Evolutionary conservation across 192 early-diverging fungal species (phyloP), one percentile per base, ranked within the genome.

Genomic region (Linnemannia zychae): DNA sequence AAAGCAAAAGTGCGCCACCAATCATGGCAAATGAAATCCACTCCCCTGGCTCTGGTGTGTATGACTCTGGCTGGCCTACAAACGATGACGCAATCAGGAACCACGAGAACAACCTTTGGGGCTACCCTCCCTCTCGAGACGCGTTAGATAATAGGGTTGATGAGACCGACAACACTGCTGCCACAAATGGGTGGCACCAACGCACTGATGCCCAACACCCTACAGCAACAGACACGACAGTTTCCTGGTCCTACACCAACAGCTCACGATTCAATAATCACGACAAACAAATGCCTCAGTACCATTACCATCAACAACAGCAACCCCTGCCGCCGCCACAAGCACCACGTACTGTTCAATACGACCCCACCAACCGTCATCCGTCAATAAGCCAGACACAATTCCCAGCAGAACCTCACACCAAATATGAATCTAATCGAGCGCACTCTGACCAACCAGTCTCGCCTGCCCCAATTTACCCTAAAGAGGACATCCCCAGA

Each of bases 11-110:
- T 63, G 28, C 57, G 57, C 57, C 57, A 63, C 57, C 57, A 63
- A 63, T 63, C 57, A 63, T 63, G 57, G 57, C 57, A 28, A 15
- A n/a, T 63, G 57, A 63, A 63, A 63, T 63, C 57, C 28, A 28
- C 9, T 28, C 28, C 11, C 28, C 24, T 33, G 57, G 57, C 24
- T 24, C 7, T 60, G 57, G 57, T 60, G 57, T n/a, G 11, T 24
- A 60, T 28, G 2, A 7, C 24, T 60, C 28, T 28, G 57, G 24
- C 28, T 63, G 57, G 28, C 15, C 24, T 13, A 31, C 57, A 12
- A 31, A 63, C 57, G 28, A 3, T 15, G 57, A 63, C 57, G 24
- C n/a, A 3, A 13, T 28, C 24, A 3, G 57, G 57, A 63, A 63
- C 28, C 0, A 12, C 57, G 57, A 12, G n/a, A n/a, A n/a, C 12